phyloP scores from a whole-genome alignment of 371 early-diverging fungal genomes.

The Polyrhizophydium stewartii region DNA sequence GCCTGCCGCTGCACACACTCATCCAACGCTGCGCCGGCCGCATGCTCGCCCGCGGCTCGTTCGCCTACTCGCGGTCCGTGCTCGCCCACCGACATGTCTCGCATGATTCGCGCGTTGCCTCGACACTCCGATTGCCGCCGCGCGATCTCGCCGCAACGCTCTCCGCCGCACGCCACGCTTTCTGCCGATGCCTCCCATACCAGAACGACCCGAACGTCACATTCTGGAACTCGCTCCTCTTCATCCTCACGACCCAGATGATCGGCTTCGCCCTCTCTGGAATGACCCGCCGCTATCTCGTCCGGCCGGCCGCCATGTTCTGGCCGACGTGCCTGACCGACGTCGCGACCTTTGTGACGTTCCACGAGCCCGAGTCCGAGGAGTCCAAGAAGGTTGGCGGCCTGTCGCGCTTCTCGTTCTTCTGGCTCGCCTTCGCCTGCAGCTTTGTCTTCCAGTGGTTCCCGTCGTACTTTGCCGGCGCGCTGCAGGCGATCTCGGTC shows the following conservation, averaged over 20 bases:
- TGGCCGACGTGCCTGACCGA: conserved; percentile 77
- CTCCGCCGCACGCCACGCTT: no score
- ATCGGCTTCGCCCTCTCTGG: conserved; percentile 73
- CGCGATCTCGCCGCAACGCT: no score
- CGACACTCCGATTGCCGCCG: no score
- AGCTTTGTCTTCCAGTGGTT: background rate
- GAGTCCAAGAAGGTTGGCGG: background rate
- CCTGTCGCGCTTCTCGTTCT: conserved; percentile 32
- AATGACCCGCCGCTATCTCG: conserved; percentile 66
- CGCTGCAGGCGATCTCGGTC: conserved; percentile 55
- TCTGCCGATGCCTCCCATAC: no score
- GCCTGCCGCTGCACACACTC: no score
- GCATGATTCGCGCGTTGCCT: no score
- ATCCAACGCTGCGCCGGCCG: no score
- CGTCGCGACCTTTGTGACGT: conserved; percentile 67
- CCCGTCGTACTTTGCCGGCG: background rate
- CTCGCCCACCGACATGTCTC: no score
- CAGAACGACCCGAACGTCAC: background rate
- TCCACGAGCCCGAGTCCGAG: conserved; percentile 32
- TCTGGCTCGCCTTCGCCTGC: conserved; percentile 28
- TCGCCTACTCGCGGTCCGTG: no score
- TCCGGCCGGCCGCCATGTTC: conserved; percentile 69
- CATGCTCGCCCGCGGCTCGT: no score
- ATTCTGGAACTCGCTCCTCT: conserved; percentile 40
- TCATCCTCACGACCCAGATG: conserved; percentile 64